phyloP scores from a whole-genome alignment of 805 yeast genomes.

The Saccharomycopsis fermentans region DNA sequence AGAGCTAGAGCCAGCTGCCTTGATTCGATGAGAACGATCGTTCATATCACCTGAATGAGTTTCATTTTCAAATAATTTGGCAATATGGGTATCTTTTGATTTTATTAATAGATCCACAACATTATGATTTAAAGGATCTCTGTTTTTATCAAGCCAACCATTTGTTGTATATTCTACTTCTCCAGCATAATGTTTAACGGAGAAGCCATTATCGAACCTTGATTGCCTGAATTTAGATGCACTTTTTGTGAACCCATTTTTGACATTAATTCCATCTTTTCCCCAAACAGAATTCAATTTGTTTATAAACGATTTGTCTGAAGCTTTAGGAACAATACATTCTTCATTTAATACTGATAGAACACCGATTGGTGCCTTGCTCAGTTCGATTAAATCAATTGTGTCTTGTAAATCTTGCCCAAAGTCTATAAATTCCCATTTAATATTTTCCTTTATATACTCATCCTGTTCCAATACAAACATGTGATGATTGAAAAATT shows the following conservation, averaged over 20 bases:
- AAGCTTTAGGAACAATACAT: slow-evolving; percentile 85
- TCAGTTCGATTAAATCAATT: slow-evolving; percentile 78
- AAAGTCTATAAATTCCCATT: slow-evolving; percentile 94
- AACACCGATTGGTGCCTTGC: slow-evolving; percentile 61
- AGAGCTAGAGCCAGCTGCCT: slow-evolving; percentile 17
- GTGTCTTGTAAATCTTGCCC: slow-evolving; percentile 94
- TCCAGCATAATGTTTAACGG: slow-evolving; percentile 90
- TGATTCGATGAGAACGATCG: slow-evolving; percentile 22
- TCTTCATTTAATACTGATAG: slow-evolving; percentile 87
- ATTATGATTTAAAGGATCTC: slow-evolving; percentile 81
- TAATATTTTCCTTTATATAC: slow-evolving; percentile 81
- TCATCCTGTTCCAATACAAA: slow-evolving; percentile 96
- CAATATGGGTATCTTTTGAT: slow-evolving; percentile 49
- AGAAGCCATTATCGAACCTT: slow-evolving; percentile 65
- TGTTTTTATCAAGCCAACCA: slow-evolving; percentile 90
- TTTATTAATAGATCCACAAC: slow-evolving; percentile 48
- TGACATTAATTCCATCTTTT: slow-evolving; percentile 17
- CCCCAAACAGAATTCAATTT: slow-evolving; percentile 63
- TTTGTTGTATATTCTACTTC: slow-evolving; percentile 87
- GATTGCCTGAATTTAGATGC: slow-evolving; percentile 59
- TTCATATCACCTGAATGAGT: slow-evolving; percentile 21
- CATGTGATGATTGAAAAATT: slow-evolving; percentile 94
- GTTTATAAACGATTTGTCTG: slow-evolving; percentile 73
- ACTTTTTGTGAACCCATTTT: slow-evolving; percentile 17
- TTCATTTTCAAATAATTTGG: slow-evolving; percentile 39